Evolutionary conservation across 2,329 filamentous ascomycete genomes (phyloP).

Genomic region (Colletotrichum sp.): DNA sequence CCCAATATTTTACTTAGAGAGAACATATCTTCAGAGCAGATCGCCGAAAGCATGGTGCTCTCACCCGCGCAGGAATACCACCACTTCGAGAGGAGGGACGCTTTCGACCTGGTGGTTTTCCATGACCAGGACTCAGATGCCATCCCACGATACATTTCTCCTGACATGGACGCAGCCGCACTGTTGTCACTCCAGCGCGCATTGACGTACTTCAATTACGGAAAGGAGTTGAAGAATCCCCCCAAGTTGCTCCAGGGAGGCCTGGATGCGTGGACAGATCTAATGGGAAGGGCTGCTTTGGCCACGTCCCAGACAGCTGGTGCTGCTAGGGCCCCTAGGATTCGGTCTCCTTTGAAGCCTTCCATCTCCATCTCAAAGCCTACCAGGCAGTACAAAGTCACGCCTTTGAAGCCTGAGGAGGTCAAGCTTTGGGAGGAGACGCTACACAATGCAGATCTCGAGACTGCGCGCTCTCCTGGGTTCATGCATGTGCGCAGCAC

Average conservation of each 20-base stretch:
- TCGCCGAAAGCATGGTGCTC: constrained; percentile 72
- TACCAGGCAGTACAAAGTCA: constrained; percentile 54
- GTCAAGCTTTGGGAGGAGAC: constrained; percentile 81
- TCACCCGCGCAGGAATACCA: constrained; percentile 76
- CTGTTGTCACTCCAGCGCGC: constrained; percentile 79
- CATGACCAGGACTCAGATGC: constrained; percentile 76
- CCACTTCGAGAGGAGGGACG: constrained; percentile 73
- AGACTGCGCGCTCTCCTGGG: constrained; percentile 50
- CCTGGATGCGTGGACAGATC: constrained; percentile 82
- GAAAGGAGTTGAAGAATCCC: constrained; percentile 72
- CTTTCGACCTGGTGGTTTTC: constrained; percentile 88
- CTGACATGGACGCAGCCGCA: constrained; percentile 51
- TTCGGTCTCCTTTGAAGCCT: constrained; percentile 14
- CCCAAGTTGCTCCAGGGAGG: constrained; percentile 85
- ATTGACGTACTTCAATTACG: constrained; percentile 82
- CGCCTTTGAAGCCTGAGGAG: constrained; percentile 81
- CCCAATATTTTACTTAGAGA: constrained; percentile 74
- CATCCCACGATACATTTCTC: constrained; percentile 43
- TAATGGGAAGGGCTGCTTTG: constrained; percentile 75
- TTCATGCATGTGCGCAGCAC: constrained; percentile 69
- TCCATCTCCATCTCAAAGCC: constrained; percentile 27
- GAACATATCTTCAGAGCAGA: constrained; percentile 66
- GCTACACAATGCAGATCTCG: constrained; percentile 67
- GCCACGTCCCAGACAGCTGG: constrained; percentile 40
- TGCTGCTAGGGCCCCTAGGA: constrained; percentile 13